Conservation (phyloP, 148 eudicot species). For the Rhododendron vialii region DNA sequence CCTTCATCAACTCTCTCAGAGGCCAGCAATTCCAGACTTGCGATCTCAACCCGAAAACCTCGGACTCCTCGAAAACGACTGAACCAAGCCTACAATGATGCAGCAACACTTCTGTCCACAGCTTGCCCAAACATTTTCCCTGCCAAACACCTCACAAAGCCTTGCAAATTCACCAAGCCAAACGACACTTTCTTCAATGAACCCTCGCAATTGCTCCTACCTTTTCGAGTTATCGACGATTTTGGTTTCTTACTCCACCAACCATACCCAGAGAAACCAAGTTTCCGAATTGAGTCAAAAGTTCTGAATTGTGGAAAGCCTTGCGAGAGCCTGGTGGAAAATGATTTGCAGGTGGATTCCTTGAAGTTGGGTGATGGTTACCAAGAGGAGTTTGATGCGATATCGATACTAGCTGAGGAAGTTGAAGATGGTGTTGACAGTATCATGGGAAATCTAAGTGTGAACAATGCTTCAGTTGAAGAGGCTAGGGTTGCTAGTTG, state of each 20-base stretch:
- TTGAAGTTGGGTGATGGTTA: not conserved
- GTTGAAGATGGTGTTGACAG: constrained; percentile 75
- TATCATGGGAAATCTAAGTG: constrained; percentile 65
- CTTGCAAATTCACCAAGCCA: constrained; percentile 44
- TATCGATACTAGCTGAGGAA: constrained; percentile 82
- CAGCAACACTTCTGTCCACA: constrained; percentile 83
- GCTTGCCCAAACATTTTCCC: constrained; percentile 85
- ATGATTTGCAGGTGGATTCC: constrained; percentile 23
- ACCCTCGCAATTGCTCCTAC: constrained; percentile 61
- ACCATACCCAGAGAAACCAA: constrained; percentile 37
- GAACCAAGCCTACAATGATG: constrained; percentile 89
- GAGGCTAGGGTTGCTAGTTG: not conserved
- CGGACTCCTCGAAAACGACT: constrained; percentile 97
- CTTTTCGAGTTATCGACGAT: constrained; percentile 31
- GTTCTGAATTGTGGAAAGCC: constrained; percentile 27
- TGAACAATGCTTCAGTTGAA: constrained; percentile 14
- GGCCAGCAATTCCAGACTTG: constrained; percentile 67
- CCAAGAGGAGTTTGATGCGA: constrained; percentile 31
- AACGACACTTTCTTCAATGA: constrained; percentile 34
- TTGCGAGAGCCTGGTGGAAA: constrained; percentile 17
- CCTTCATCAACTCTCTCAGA: constrained; percentile 88
- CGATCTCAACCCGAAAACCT: constrained; percentile 75
- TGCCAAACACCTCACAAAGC: constrained; percentile 51
- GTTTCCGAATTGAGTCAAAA: constrained; percentile 28
- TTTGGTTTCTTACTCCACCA: constrained; percentile 33